These are phyloP conservation scores for Biscogniauxia mediterranea DNA, from an alignment of 2,329 filamentous ascomycete species.

Conservation along the genomic window DNA sequence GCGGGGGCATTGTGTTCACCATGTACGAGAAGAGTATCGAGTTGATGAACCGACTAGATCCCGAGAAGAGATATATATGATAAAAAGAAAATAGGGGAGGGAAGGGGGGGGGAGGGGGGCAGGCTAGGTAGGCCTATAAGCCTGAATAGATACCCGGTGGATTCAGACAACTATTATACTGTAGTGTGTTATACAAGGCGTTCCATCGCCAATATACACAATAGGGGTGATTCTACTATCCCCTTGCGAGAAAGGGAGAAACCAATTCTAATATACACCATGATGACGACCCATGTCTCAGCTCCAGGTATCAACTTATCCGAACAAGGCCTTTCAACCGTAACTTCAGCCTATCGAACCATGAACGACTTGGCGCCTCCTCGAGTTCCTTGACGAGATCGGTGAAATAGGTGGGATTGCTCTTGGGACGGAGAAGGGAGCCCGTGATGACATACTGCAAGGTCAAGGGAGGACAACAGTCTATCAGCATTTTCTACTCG, in stretches of 20 bases:
- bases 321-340: conserved; percentile 59
- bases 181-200: no score
- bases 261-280: no score
- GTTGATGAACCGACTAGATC: conserved; percentile 74
- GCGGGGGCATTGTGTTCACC: conserved; percentile 95
- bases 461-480: neutral
- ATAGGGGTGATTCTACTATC: no score
- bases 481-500: neutral
- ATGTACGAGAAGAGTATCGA: conserved; percentile 99
- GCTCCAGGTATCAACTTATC: conserved; percentile 41
- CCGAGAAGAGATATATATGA: conserved; percentile 78
- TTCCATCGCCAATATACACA: no score
- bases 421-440: conserved; percentile 54
- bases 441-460: conserved; percentile 48
- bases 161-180: neutral
- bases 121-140: neutral
- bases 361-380: conserved; percentile 57
- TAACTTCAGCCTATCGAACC: conserved; percentile 51
- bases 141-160: neutral
- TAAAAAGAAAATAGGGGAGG: conserved; percentile 1
- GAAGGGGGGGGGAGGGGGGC: neutral
- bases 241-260: no score
- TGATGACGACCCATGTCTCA: neutral
- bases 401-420: conserved; percentile 63
- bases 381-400: conserved; percentile 62